Evolutionary conservation across 768 basidiomycete species (phyloP), one percentile per base, ranked within the genome.

Genomic region (Amanita fuliginea): DNA sequence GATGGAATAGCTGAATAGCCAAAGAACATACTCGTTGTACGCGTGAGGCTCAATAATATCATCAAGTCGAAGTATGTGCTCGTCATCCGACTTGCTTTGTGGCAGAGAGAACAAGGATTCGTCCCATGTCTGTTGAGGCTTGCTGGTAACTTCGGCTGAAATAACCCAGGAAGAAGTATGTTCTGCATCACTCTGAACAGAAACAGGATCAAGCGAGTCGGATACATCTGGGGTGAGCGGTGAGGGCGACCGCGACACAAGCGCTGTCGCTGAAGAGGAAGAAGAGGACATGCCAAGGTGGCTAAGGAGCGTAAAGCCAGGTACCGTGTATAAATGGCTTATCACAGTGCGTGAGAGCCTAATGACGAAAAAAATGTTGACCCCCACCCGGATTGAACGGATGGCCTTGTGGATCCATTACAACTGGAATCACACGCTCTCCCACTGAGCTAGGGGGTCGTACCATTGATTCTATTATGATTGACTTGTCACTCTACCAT

Each of bases 31-130:
- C 85, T 86, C 83, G 54, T 85, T 83, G 62, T 83, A 88, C 28
- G 78, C 81, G 57, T 81, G 75, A 53, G 80, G 77, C 57, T 86
- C 80, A 47, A 88, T 75, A 42, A 88, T 67, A 59, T 89, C 86
- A 57, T 85, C 81, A 36, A 89, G 66, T 36, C 74, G 70, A 54
- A 87, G 76, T 66, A 84, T 83, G 46, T 66, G 65, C 21, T 74
- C 69, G 42, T 72, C 69, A 33, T 75, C 80, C 44, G 68, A 61
- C 58, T 80, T 78, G 52, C 66, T 65, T 11, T 67, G 60, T 16
- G 67, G 51, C 39, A 67, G 56, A 49, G 67, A 68, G 26, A 67
- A 62, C 21, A 66, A 49, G 28, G 63, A 60, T 54, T 73, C 71
- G 42, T 70, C 67, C 77, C 77, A 79, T 52, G 62, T 58, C 42